A percentile compares a stretch with the other conserved stretches of the same genome.
These are phyloP conservation scores for Fagus crenata DNA, from an alignment of 306 rosid species.

Conservation along the genomic window DNA sequence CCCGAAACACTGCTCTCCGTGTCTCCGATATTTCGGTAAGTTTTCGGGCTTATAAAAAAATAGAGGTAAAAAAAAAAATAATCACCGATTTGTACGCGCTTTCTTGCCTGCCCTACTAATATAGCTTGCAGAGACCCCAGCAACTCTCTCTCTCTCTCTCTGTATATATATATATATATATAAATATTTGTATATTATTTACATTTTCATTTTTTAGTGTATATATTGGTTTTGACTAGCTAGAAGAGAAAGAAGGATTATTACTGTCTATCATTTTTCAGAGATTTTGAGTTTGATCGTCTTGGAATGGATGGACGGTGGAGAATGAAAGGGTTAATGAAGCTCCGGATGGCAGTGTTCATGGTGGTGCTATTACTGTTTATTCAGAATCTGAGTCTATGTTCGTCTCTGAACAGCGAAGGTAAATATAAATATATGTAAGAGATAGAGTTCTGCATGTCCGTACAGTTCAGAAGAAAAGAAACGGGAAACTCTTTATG, in stretches of 20 bases:
- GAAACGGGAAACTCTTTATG: constrained; percentile 3
- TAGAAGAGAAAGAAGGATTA: neutral
- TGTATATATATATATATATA: neutral
- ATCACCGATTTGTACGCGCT: constrained; percentile 46
- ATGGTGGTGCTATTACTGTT: constrained; percentile 26
- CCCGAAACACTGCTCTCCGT: constrained; percentile 14
- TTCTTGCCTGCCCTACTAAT: constrained; percentile 30
- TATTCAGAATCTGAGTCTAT: constrained; percentile 25
- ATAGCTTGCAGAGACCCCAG: constrained; percentile 3
- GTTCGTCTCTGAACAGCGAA: constrained; percentile 48
- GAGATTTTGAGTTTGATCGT: neutral
- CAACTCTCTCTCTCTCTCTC: neutral
- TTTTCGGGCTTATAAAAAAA: neutral
- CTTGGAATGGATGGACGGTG: constrained; percentile 41
- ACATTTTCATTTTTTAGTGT: neutral
- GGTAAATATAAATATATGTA: constrained; percentile 25
- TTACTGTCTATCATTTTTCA: neutral
- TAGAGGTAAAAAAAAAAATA: neutral
- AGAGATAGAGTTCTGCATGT: neutral
- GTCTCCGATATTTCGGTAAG: constrained; percentile 17
- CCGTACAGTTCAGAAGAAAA: neutral
- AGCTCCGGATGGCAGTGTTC: constrained; percentile 31
- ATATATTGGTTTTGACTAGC: neutral
- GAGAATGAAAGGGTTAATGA: constrained; percentile 36
- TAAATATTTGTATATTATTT: neutral